These are phyloP conservation scores for Adansonia digitata DNA, from an alignment of 345 rosid species.

Conservation along the genomic window DNA sequence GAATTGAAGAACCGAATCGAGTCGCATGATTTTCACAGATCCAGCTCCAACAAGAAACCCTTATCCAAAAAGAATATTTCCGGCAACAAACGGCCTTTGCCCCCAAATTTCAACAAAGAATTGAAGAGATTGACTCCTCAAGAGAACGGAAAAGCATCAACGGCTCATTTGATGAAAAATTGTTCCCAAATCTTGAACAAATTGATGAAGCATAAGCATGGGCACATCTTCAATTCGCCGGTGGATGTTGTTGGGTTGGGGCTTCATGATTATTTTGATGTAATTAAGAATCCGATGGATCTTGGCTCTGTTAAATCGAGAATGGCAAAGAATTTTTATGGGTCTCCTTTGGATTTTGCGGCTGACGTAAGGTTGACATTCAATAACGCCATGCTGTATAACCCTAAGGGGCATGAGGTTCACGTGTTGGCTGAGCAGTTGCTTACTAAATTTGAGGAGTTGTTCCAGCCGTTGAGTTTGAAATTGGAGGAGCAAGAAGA, in stretches of 20 bases:
- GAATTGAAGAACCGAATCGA: too few species aligned
- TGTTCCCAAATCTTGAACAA: slow-evolving; percentile 59
- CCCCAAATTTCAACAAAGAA: slow-evolving; percentile 12
- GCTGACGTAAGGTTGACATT: neutral
- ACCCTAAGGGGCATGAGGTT: neutral
- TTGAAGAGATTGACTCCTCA: slow-evolving; percentile 16
- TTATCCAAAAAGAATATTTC: slow-evolving; percentile 33
- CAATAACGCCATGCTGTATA: neutral
- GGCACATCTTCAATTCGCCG: slow-evolving; percentile 30
- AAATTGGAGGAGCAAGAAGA: neutral
- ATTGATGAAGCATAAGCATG: slow-evolving; percentile 65
- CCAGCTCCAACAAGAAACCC: too few species aligned
- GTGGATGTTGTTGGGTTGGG: neutral
- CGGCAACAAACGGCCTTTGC: slow-evolving; percentile 44
- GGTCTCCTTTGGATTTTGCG: neutral
- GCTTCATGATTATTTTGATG: neutral
- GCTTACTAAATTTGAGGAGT: neutral
- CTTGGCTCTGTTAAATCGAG: neutral
- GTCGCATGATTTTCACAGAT: too few species aligned
- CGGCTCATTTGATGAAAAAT: slow-evolving; percentile 31
- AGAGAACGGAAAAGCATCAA: slow-evolving; percentile 25
- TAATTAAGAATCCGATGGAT: neutral
- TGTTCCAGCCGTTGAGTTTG: neutral
- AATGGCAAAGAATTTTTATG: neutral
- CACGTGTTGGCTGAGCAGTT: neutral